phyloP scores from a whole-genome alignment of 768 basidiomycete genomes.

The Boletus edulis region DNA sequence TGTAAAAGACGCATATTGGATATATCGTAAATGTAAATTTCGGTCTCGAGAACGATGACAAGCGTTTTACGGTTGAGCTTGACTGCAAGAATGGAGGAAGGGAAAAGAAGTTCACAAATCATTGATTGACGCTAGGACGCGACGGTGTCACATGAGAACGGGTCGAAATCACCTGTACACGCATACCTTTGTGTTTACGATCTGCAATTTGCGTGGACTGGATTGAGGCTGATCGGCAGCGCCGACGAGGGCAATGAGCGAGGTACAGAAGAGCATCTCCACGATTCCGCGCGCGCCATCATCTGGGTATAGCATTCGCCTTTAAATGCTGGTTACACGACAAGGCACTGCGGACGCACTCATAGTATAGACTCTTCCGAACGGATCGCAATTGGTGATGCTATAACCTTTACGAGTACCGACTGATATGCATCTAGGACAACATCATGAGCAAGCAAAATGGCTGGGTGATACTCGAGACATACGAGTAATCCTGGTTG shows the following conservation, averaged over 20 bases:
- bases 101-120: slow-evolving; percentile 98
- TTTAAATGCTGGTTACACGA: background rate
- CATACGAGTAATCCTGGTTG: slow-evolving; percentile 96
- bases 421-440: slow-evolving; percentile 78
- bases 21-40: slow-evolving; percentile 99
- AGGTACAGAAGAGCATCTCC: slow-evolving; percentile 99
- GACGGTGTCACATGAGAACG: background rate
- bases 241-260: slow-evolving; percentile 94
- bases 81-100: slow-evolving; percentile 94
- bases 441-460: slow-evolving; percentile 1
- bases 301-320: slow-evolving; percentile 42
- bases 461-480: background rate
- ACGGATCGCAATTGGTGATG: slow-evolving; percentile 98
- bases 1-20: slow-evolving; percentile 97
- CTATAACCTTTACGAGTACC: slow-evolving; percentile 95
- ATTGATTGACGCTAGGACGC: slow-evolving; percentile 82
- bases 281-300: slow-evolving; percentile 95
- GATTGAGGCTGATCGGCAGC: slow-evolving; percentile 90
- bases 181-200: slow-evolving; percentile 95
- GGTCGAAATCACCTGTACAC: background rate
- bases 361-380: slow-evolving; percentile 92
- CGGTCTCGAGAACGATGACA: slow-evolving; percentile 93
- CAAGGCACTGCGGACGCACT: slow-evolving; percentile 54
- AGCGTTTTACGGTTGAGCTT: slow-evolving; percentile 97
- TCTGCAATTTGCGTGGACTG: slow-evolving; percentile 91